Evolutionary conservation across 2,329 filamentous ascomycete genomes (phyloP), one percentile per base, ranked within the genome.

Genomic region (Penicillium sp.): DNA sequence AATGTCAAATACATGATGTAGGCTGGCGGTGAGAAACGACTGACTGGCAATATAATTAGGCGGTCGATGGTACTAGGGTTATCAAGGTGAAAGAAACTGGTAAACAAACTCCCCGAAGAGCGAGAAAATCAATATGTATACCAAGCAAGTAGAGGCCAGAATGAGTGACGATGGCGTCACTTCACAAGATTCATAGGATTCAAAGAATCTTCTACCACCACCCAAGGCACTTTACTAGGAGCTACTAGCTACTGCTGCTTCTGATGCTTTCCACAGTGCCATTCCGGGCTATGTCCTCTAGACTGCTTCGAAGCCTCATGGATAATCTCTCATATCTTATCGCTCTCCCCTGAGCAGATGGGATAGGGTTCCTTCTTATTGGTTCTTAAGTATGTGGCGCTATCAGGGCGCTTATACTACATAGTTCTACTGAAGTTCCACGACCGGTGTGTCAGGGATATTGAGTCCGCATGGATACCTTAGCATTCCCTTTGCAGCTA

Each of bases 391-490:
- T 7, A 5, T 3, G 53, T 63, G 59, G 59, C 57, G 55, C 23
- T 38, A 27, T 4, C 11, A 53, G 36, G 56, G 61, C 61, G 61
- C 61, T 60, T 61, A 63, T 34, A 27, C 23, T 23, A 23, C 23
- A 23, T 23, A 23, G 23, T 40, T 52, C 51, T 59, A 61, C 61
- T 56, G 57, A 60, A 56, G 59, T 63, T 46, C 43, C 42, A 58
- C 62, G 49, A 27, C 30, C 30, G 29, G 14, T 49, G 57, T 60
- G 44, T 54, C 54, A 60, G 46, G 35, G 29, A 47, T 1, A 53
- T 35, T 42, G 30, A 26, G 34, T 38, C 47, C 46, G 36, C 30
- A 45, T 46, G 19, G 3, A 30, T 30, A 39, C 9, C 18, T 43
- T 42, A 35, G 27, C 16, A 10, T 34, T 36, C 7, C 14, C 18